These are phyloP conservation scores for Bruguiera parviflora DNA, from an alignment of 345 rosid species.

Conservation along the genomic window DNA sequence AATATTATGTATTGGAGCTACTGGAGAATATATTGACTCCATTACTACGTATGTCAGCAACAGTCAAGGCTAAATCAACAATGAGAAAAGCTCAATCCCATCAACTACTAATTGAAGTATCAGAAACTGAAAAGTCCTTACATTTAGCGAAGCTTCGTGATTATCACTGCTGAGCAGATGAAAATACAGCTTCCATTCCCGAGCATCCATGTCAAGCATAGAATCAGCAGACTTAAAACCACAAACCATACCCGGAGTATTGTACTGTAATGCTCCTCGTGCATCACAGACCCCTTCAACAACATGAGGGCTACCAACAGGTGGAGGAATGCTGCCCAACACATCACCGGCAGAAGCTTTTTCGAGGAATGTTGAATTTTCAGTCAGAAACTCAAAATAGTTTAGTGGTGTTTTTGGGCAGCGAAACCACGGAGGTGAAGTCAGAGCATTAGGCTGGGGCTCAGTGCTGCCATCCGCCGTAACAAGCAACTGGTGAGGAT, in stretches of 20 bases:
- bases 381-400: slow-evolving; percentile 35
- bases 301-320: slow-evolving; percentile 12
- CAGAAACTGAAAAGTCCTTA: not conserved
- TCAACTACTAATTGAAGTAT: not conserved
- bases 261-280: slow-evolving; percentile 17
- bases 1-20: not conserved
- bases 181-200: slow-evolving; percentile 21
- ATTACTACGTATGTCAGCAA: not conserved
- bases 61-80: not conserved
- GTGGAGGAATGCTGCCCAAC: slow-evolving; percentile 24
- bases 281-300: slow-evolving; percentile 14
- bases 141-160: slow-evolving; percentile 19
- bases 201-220: slow-evolving; percentile 18
- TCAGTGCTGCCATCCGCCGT: slow-evolving; percentile 5
- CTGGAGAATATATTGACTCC: not conserved
- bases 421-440: slow-evolving; percentile 29
- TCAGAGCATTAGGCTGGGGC: slow-evolving; percentile 14
- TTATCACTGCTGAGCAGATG: slow-evolving; percentile 5
- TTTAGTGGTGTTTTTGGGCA: slow-evolving; percentile 20
- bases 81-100: not conserved
- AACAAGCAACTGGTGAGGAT: slow-evolving; percentile 13
- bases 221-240: slow-evolving; percentile 17
- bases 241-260: slow-evolving; percentile 14
- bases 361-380: slow-evolving; percentile 24
- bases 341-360: slow-evolving; percentile 25